Percentiles rank a stretch among this genome's conserved stretches.
phyloP scores from a whole-genome alignment of 2,329 filamentous ascomycete genomes.

The Polytolypa hystricis region DNA sequence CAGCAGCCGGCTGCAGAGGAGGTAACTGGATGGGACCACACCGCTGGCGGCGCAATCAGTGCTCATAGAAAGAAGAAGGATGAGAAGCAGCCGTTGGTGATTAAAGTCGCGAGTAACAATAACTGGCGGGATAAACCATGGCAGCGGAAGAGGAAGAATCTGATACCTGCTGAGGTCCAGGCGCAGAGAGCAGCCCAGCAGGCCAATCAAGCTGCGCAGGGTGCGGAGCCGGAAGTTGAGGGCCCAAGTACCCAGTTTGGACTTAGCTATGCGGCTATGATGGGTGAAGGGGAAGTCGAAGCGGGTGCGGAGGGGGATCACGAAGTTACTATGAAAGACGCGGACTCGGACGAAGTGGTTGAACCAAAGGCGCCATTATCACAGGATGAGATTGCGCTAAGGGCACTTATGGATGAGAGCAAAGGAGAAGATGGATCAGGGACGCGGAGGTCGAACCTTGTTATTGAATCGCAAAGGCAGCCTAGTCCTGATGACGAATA shows the following conservation, averaged over 20 bases:
- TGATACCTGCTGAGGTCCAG: constrained; percentile 47
- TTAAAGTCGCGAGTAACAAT: constrained; percentile 70
- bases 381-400: constrained; percentile 54
- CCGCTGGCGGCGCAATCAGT: constrained; percentile 28
- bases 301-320: constrained; percentile 5
- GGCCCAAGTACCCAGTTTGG: constrained; percentile 43
- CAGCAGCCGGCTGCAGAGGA: constrained; percentile 28
- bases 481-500: constrained; percentile 16
- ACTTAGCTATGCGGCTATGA: constrained; percentile 38
- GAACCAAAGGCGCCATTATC: constrained; percentile 31
- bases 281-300: constrained; percentile 22
- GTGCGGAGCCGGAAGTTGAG: constrained; percentile 35
- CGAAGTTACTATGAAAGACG: constrained; percentile 12
- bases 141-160: constrained; percentile 44
- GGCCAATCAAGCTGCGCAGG: constrained; percentile 22
- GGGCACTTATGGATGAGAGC: constrained; percentile 52
- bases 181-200: constrained; percentile 34
- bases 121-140: constrained; percentile 49
- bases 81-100: constrained; percentile 56
- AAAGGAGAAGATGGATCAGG: constrained; percentile 23
- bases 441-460: constrained; percentile 34
- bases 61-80: constrained; percentile 27
- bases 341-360: constrained; percentile 18
- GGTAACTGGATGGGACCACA: constrained; percentile 45
- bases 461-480: constrained; percentile 37